A percentile compares a stretch with the other conserved stretches of the same genome.
phyloP scores from a whole-genome alignment of 352 stramenopile genomes.

The Phytophthora multivora region DNA sequence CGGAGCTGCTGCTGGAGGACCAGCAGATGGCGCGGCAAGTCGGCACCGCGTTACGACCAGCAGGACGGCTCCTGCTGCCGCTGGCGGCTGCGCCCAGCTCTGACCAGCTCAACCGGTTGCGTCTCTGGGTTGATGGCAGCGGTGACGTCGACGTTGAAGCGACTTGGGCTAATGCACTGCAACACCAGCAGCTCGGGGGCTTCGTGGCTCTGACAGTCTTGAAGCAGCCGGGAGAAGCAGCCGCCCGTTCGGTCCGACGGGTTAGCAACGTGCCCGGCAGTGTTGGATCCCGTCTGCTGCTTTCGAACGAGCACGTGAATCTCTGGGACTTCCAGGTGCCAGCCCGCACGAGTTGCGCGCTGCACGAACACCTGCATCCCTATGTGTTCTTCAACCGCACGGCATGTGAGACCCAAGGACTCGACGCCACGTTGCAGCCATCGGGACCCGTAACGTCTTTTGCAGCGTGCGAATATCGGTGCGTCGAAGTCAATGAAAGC shows the following conservation, averaged over 20 bases:
- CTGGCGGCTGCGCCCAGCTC: slow-evolving; percentile 15
- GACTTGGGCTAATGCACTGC: slow-evolving; percentile 13
- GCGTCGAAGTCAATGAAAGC: slow-evolving; percentile 32
- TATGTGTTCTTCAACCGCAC: slow-evolving; percentile 54
- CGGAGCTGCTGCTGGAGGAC: slow-evolving; percentile 31
- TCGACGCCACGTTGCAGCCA: slow-evolving; percentile 35
- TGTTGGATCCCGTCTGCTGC: slow-evolving; percentile 37
- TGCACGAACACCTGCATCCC: slow-evolving; percentile 45
- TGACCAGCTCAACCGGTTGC: slow-evolving; percentile 11
- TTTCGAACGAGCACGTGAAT: slow-evolving; percentile 41
- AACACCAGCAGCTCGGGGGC: slow-evolving; percentile 9
- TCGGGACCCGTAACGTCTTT: slow-evolving; percentile 33
- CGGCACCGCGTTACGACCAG: slow-evolving; percentile 21
- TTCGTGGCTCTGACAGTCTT: slow-evolving; percentile 36
- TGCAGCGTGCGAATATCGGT: slow-evolving; percentile 33
- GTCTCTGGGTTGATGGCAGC: slow-evolving; percentile 27
- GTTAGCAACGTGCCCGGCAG: slow-evolving; percentile 16
- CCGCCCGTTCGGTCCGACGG: neutral
- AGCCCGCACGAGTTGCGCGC: slow-evolving; percentile 26
- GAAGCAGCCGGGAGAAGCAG: slow-evolving; percentile 19
- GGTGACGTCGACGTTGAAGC: slow-evolving; percentile 14
- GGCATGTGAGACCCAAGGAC: slow-evolving; percentile 29
- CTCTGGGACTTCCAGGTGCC: slow-evolving; percentile 48
- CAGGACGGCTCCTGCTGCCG: slow-evolving; percentile 40
- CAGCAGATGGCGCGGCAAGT: slow-evolving; percentile 22